A percentile compares a stretch with the other conserved stretches of the same genome.
Conservation (phyloP, 164 flowering plant species). For the Litsea cubeba region DNA sequence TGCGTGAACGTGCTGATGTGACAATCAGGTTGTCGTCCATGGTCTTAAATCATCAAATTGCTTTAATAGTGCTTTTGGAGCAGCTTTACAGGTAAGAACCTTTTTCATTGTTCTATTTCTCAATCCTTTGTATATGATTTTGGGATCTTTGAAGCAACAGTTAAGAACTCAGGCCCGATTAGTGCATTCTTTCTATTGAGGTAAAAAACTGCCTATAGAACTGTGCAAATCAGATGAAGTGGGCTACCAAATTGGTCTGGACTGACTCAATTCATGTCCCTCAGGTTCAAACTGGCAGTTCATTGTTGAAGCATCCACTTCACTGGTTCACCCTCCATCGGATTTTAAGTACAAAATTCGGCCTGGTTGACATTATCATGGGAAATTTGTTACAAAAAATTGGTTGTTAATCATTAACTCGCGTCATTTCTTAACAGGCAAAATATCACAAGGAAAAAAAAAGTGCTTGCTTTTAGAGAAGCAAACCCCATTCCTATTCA, state of each 20-base stretch:
- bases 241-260: neutral
- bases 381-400: neutral
- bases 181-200: neutral
- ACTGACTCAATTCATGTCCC: neutral
- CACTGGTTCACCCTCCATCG: neutral
- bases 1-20: slow-evolving; percentile 66
- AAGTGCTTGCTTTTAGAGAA: neutral
- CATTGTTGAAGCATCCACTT: neutral
- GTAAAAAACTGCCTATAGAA: neutral
- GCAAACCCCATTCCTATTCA: too few species aligned
- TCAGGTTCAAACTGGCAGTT: neutral
- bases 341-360: neutral
- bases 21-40: slow-evolving; percentile 70
- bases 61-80: slow-evolving; percentile 71
- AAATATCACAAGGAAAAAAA: neutral
- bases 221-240: neutral
- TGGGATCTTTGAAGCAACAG: neutral
- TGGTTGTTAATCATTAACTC: neutral
- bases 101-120: neutral
- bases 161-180: neutral
- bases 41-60: slow-evolving; percentile 86
- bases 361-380: neutral
- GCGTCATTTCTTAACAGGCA: too few species aligned
- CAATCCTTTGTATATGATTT: neutral
- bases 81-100: slow-evolving; percentile 69